Percentiles rank a stretch among this genome's conserved stretches.
Conservation (phyloP, 2,329 filamentous ascomycete genomes). For the Fusarium redolens region DNA sequence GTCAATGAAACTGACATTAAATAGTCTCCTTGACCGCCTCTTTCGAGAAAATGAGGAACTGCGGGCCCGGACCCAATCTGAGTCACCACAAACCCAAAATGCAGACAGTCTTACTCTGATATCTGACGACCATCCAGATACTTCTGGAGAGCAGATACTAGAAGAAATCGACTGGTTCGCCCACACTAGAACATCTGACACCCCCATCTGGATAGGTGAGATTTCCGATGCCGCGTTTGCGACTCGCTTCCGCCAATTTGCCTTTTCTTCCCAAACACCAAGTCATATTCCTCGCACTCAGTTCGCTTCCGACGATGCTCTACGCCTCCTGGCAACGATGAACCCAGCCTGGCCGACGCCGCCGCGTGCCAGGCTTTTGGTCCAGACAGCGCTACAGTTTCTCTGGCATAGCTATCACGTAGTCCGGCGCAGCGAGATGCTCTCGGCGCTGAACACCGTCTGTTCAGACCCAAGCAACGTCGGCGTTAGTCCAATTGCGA, state of each 20-base stretch:
- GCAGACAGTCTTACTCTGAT: neutral
- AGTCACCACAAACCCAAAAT: neutral
- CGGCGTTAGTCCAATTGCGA: neutral
- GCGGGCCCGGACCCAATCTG: neutral
- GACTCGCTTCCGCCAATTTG: neutral
- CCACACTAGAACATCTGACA: neutral
- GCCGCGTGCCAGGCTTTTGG: neutral
- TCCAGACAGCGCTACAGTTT: neutral
- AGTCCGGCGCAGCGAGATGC: neutral
- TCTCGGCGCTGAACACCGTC: neutral
- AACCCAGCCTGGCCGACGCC: neutral
- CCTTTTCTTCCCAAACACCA: neutral
- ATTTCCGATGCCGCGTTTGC: neutral
- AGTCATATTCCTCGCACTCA: neutral
- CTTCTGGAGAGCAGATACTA: neutral
- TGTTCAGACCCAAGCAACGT: neutral
- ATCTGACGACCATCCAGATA: neutral
- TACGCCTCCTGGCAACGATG: neutral
- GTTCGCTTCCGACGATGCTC: neutral
- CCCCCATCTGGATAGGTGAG: neutral
- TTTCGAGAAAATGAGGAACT: neutral
- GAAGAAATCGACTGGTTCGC: neutral
- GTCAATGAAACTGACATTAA: neutral
- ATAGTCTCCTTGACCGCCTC: neutral
- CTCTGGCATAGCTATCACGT: neutral